These are phyloP conservation scores for Podospora pseudoanserina DNA, from an alignment of 495 filamentous ascomycete genomes.

Conservation along the genomic window DNA sequence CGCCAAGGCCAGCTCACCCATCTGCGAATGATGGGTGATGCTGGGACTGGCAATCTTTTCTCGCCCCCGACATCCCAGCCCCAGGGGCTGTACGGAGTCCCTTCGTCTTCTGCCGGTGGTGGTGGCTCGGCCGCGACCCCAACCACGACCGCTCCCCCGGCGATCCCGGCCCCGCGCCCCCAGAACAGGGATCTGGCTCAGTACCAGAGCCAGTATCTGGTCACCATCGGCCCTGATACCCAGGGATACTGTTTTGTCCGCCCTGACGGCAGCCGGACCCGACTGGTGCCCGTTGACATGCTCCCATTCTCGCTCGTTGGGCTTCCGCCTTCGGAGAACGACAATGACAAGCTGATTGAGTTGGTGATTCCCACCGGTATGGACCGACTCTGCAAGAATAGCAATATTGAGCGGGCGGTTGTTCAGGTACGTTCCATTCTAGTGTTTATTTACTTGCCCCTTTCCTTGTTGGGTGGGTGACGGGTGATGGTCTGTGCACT, in stretches of 20 bases:
- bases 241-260: constrained; percentile 53
- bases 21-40: background rate
- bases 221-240: constrained; percentile 11
- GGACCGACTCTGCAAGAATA: constrained; percentile 35
- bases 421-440: constrained; percentile 16
- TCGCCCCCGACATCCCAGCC: background rate
- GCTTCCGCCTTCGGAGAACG: constrained; percentile 31
- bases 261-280: constrained; percentile 55
- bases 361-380: constrained; percentile 38
- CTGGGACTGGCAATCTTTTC: too few relatives aligned
- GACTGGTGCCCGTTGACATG: constrained; percentile 64
- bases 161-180: background rate
- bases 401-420: constrained; percentile 29
- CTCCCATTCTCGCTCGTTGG: constrained; percentile 43
- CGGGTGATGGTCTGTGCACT: background rate
- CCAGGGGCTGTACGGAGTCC: background rate
- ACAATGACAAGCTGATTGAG: constrained; percentile 37
- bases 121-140: background rate
- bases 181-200: background rate
- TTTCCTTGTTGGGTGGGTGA: constrained; percentile 3
- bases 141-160: background rate
- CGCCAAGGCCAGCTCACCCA: background rate
- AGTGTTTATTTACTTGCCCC: constrained; percentile 5
- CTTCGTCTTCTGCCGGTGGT: background rate
- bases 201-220: background rate